Conservation (phyloP, 148 eudicot genomes). For the Salicornia ramosissima region DNA sequence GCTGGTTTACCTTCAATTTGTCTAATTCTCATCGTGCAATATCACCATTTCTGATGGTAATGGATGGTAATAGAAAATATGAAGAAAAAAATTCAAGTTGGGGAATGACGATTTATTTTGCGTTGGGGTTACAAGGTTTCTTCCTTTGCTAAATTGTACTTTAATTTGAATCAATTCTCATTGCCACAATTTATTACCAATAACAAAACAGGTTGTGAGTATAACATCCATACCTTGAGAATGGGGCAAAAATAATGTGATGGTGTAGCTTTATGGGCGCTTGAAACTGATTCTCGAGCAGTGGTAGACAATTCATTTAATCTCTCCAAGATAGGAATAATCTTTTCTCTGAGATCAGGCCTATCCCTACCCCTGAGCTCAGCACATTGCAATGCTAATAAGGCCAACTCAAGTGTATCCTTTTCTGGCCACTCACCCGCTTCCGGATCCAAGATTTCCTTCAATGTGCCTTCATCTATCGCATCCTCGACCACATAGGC, state of each 20-base stretch:
- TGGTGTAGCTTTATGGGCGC: conserved; percentile 37
- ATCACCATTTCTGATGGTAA: too few relatives aligned
- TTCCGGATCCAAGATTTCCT: conserved; percentile 48
- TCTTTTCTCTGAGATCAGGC: conserved; percentile 59
- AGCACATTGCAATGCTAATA: conserved; percentile 61
- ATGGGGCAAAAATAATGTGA: conserved; percentile 76
- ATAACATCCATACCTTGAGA: conserved; percentile 68
- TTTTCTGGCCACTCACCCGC: conserved; percentile 80
- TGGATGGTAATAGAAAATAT: neutral
- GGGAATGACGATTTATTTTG: too few relatives aligned
- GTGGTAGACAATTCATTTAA: conserved; percentile 55
- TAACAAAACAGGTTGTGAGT: neutral
- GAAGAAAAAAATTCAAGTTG: too few relatives aligned
- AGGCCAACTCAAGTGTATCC: conserved; percentile 63
- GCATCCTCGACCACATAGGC: conserved; percentile 65
- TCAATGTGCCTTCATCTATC: conserved; percentile 47
- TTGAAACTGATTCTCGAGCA: conserved; percentile 39
- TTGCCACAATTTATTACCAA: too few relatives aligned
- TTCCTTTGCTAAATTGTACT: too few relatives aligned
- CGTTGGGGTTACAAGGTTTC: too few relatives aligned
- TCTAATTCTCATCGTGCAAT: too few relatives aligned
- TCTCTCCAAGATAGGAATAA: conserved; percentile 69
- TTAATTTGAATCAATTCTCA: too few relatives aligned
- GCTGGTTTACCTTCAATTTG: too few relatives aligned
- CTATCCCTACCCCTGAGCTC: conserved; percentile 81